phyloP scores from a whole-genome alignment of 169 alveolate species.

The Blepharisma undulans region DNA sequence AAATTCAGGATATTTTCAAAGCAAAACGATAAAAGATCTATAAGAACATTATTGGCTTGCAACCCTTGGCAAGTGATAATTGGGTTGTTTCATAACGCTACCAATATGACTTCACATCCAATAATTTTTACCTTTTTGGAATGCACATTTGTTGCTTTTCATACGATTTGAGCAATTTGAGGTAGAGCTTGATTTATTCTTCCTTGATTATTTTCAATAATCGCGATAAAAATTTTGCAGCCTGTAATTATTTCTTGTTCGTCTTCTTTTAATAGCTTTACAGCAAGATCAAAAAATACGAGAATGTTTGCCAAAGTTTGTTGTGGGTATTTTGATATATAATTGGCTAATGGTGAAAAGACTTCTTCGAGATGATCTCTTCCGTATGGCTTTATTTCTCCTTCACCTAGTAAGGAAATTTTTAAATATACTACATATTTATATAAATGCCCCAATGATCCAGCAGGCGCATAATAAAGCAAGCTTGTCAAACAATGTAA shows the following conservation, averaged over 20 bases:
- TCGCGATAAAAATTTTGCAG: slow-evolving; percentile 3
- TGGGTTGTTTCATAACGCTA: slow-evolving; percentile 21
- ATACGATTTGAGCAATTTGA: neutral
- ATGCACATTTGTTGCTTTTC: neutral
- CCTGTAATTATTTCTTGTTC: neutral
- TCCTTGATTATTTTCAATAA: slow-evolving; percentile 28
- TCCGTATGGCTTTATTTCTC: neutral
- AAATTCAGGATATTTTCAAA: neutral
- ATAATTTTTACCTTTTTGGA: slow-evolving; percentile 12
- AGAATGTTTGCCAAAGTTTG: neutral
- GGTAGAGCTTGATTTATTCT: neutral
- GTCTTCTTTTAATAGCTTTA: neutral
- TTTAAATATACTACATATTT: neutral
- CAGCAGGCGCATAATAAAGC: slow-evolving; percentile 13
- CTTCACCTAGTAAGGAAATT: neutral
- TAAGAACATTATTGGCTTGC: neutral
- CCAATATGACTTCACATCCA: slow-evolving; percentile 2
- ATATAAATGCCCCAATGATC: neutral
- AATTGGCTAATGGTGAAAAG: slow-evolving; percentile 25
- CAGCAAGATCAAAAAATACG: neutral
- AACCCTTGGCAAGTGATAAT: neutral
- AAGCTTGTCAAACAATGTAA: neutral
- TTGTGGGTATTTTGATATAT: neutral
- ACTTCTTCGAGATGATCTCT: neutral
- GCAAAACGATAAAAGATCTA: neutral